Evolutionary conservation across 495 filamentous ascomycete genomes (phyloP), one percentile per base, ranked within the genome.

Genomic region (Lophiotrema nucula): DNA sequence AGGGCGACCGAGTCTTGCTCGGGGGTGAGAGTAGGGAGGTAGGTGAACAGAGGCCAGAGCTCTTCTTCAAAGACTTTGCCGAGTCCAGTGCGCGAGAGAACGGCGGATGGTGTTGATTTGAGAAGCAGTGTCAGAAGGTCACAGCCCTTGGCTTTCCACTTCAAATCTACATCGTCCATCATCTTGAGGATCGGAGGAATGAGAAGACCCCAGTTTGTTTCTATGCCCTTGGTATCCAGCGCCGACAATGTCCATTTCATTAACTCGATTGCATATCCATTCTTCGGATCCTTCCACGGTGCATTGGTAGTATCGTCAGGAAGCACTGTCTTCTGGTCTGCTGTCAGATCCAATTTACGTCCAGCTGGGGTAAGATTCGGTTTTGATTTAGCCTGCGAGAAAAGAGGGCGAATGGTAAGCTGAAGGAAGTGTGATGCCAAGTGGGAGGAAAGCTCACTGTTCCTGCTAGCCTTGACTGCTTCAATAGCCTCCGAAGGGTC

Each of bases 151-250:
- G 73, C 66, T 53, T 88, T 86, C 64, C 83, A 73, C 0, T 69
- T 38, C 0, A 79, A 71, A 41, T 77, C 73, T 13, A 76, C 67
- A 67, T 92, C 87, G 69, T 97, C 93, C 47, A 89, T 77, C 1
- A 97, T 75, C 3, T 86, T 82, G 2, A 98, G 79, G 0, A 96
- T 74, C 1, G 89, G 87, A 1, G 93, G 93, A n/a, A 92, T 78
- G 38, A 88, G 80, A n/a, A 95, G 79, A 0, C 82, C 83, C 83
- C 91, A 96, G 54, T 88, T 76, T 4, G 63, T 53, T 52, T 72
- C 66, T 18, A 71, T 60, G 26, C 53, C 37, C 15, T 48, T 52
- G 11, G 41, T 75, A 41, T 79, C 72, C 19, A 81, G 66, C 27
- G 76, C 72, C 1, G 68, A 47, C 5, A 92, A 72, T 0, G 80